These are phyloP conservation scores for Saturnispora mendoncae DNA, from an alignment of 805 yeast species.

Conservation along the genomic window DNA sequence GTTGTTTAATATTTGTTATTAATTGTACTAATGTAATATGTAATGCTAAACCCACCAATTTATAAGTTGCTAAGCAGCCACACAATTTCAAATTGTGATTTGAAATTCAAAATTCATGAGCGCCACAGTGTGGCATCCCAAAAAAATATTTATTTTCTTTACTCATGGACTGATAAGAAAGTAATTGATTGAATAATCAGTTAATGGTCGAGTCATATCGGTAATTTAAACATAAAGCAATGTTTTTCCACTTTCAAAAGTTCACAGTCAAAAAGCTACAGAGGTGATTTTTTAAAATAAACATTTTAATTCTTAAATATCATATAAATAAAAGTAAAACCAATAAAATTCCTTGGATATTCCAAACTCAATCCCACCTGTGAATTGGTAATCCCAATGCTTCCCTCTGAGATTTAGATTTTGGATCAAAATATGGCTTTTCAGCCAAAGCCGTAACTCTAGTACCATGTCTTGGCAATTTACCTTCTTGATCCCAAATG, in stretches of 20 bases:
- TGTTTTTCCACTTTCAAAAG: not conserved
- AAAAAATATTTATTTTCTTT: not conserved
- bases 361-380: slow-evolving; percentile 6
- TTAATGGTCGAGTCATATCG: too few relatives aligned
- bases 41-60: too few relatives aligned
- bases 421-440: slow-evolving; percentile 41
- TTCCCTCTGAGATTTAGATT: slow-evolving; percentile 19
- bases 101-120: not conserved
- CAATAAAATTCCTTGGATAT: too few relatives aligned
- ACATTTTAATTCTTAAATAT: not conserved
- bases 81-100: not conserved
- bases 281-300: too few relatives aligned
- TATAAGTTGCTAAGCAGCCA: not conserved
- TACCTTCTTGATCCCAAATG: slow-evolving; percentile 35
- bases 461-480: slow-evolving; percentile 41
- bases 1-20: not conserved
- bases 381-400: slow-evolving; percentile 11
- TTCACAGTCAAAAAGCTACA: slow-evolving; percentile 5
- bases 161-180: too few relatives aligned
- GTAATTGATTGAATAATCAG: too few relatives aligned
- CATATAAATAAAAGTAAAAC: not conserved
- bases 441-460: slow-evolving; percentile 49
- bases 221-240: slow-evolving; percentile 1
- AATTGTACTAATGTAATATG: not conserved
- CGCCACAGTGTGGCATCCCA: slow-evolving; percentile 5